Evolutionary conservation across 2,329 filamentous ascomycete species (phyloP).

Genomic region (Cercospora janseana): DNA sequence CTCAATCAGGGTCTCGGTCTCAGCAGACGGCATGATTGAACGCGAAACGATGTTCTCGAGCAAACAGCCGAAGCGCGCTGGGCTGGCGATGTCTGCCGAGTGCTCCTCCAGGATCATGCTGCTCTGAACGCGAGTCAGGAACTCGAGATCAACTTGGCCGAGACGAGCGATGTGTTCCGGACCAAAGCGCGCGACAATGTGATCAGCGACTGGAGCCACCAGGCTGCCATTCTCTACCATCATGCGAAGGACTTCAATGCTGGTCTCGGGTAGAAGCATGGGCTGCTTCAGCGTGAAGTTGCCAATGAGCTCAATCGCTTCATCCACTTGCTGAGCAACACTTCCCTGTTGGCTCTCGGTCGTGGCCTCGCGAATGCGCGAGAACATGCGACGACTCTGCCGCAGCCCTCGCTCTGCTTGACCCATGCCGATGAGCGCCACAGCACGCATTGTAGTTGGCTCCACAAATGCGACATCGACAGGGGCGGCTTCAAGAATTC

Average conservation of each 20-base stretch:
- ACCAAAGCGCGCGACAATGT: conserved; percentile 60
- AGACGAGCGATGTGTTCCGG: conserved; percentile 59
- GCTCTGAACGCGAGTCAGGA: conserved; percentile 61
- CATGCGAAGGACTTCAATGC: conserved; percentile 60
- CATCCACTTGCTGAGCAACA: conserved; percentile 76
- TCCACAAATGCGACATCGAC: conserved; percentile 72
- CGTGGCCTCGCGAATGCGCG: conserved; percentile 68
- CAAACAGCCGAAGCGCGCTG: conserved; percentile 61
- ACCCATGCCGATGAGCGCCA: conserved; percentile 82
- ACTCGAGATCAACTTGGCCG: conserved; percentile 53
- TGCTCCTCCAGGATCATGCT: conserved; percentile 49
- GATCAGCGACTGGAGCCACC: conserved; percentile 58
- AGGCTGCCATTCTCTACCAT: conserved; percentile 66
- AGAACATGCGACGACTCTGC: conserved; percentile 82
- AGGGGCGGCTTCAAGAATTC: conserved; percentile 62
- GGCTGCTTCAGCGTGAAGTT: conserved; percentile 55
- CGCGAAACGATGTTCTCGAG: conserved; percentile 57
- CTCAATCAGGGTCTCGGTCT: conserved; percentile 58
- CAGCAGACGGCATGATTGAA: conserved; percentile 54
- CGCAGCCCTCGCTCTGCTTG: conserved; percentile 77
- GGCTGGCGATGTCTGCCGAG: conserved; percentile 55
- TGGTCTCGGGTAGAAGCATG: conserved; percentile 54
- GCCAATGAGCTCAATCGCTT: conserved; percentile 71
- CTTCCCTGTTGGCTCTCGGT: conserved; percentile 52
- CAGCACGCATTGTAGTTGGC: conserved; percentile 84